A percentile compares a stretch with the other conserved stretches of the same genome.
These are phyloP conservation scores for Asclepias syriaca DNA, from an alignment of 257 asterid species.

Conservation along the genomic window DNA sequence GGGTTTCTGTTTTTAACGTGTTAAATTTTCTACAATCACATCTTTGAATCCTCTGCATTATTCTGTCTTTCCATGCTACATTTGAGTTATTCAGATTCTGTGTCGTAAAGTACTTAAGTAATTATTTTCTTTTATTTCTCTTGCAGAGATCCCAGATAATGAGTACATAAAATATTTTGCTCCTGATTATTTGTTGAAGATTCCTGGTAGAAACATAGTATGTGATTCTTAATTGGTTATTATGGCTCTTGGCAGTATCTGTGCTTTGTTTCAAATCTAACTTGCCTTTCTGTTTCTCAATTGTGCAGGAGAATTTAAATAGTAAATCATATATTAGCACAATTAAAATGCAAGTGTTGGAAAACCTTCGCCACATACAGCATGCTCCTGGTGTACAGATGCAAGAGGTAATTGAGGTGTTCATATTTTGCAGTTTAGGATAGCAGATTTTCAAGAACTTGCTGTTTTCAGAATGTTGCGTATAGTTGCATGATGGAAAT, in stretches of 20 bases:
- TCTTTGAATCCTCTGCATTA: neutral
- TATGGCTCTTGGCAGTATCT: conserved; percentile 9
- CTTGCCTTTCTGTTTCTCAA: neutral
- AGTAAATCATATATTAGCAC: conserved; percentile 86
- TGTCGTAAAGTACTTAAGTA: neutral
- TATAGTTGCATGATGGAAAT: neutral
- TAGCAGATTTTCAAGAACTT: neutral
- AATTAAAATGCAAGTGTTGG: conserved; percentile 81
- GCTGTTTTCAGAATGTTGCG: neutral
- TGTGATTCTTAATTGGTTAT: conserved; percentile 19
- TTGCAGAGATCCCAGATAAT: conserved; percentile 92
- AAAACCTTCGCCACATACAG: conserved; percentile 83
- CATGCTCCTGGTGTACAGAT: conserved; percentile 98
- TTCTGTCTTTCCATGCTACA: neutral
- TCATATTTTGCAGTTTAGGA: neutral
- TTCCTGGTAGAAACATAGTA: conserved; percentile 74
- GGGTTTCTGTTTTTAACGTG: neutral
- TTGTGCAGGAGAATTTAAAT: conserved; percentile 82
- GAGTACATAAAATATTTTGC: conserved; percentile 84
- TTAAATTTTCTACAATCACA: neutral
- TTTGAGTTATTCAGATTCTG: neutral
- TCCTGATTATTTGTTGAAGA: conserved; percentile 79
- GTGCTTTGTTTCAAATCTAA: neutral
- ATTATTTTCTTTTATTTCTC: conserved; percentile 1
- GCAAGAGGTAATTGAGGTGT: conserved; percentile 69